Evolutionary conservation across 148 eudicot species (phyloP), one percentile per base, ranked within the genome.

Genomic region (Arctostaphylos glauca): DNA sequence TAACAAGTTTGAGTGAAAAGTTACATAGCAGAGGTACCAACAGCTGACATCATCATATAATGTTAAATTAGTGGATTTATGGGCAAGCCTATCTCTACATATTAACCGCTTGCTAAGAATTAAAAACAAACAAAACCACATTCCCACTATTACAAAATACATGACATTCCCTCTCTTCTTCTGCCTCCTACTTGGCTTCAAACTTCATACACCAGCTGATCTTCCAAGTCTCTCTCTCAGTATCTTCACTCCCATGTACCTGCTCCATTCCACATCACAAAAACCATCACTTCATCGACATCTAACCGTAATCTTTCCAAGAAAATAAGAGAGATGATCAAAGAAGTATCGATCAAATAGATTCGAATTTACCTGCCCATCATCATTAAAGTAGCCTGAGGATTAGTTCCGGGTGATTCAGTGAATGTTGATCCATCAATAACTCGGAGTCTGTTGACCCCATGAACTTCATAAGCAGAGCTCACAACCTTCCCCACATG

Each of bases 301-400:
- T 21, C 3, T 2, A 75, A 23, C 54, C 19, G 76, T 16, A n/a
- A 8, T 19, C 47, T 68, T 68, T 38, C n/a, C 19, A 5, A 70
- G n/a, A 70, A 43, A 70, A 43, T 0, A 0, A 43, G 15, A 31
- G 38, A 31, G 38, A 31, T 31, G 38, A 38, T 5, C 44, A 38
- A 68, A 70, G n/a, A 70, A 70, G 41, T n/a, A 48, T 74, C 5
- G 12, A n/a, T 44, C 14, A 9, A 21, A 3, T 46, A 73, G 6
- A 53, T 38, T 54, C n/a, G 9, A 41, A 15, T 14, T 66, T 78
- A 95, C 99, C 99, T 89, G 84, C 99, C 99, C 94, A 96, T 76
- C 99, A 96, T 96, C 97, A 96, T 88, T 49, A 96, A 89, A 53
- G 99, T 96, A 74, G 99, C 99, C 83, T 96, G 99, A 81, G 99